Evolutionary conservation across 768 basidiomycete genomes (phyloP).

Genomic region (Arthromyces matolae): DNA sequence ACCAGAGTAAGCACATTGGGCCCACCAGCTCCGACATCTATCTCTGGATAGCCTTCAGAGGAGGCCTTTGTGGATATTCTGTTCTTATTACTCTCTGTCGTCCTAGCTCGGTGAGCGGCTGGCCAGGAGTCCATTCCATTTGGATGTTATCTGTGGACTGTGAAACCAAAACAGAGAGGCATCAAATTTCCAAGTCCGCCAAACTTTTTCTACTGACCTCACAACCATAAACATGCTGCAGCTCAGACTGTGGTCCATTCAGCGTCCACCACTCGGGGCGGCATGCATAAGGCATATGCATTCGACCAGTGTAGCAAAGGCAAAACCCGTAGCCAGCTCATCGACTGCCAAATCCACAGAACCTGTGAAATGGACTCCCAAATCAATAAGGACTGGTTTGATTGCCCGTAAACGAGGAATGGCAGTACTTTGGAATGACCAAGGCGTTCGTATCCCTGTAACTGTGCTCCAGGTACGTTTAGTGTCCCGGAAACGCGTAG

Average conservation of each 20-base stretch:
- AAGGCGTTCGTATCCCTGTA: conserved; percentile 83
- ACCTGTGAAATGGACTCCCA: conserved; percentile 73
- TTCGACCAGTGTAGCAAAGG: conserved; percentile 32
- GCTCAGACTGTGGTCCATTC: conserved; percentile 51
- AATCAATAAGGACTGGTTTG: conserved; percentile 84
- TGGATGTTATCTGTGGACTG: conserved; percentile 1
- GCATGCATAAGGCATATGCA: conserved; percentile 40
- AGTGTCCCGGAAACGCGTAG: neutral
- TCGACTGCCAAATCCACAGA: conserved; percentile 23
- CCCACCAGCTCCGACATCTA: conserved; percentile 47
- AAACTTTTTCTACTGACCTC: conserved; percentile 3
- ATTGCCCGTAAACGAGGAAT: conserved; percentile 96
- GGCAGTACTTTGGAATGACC: conserved; percentile 89
- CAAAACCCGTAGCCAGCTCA: conserved; percentile 28
- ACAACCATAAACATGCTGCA: conserved; percentile 28
- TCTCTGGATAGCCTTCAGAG: conserved; percentile 43
- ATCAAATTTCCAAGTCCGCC: conserved; percentile 27
- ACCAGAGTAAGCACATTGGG: conserved; percentile 54
- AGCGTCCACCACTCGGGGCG: conserved; percentile 29
- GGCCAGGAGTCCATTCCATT: conserved; percentile 83
- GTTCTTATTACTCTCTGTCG: conserved; percentile 3
- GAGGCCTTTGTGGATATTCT: conserved; percentile 26
- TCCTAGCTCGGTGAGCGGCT: conserved; percentile 39
- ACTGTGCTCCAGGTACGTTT: conserved; percentile 85
- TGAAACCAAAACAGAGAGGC: neutral